Evolutionary conservation across 371 early-diverging fungal genomes (phyloP), one percentile per base, ranked within the genome.

Genomic region (Mortierella sp.): DNA sequence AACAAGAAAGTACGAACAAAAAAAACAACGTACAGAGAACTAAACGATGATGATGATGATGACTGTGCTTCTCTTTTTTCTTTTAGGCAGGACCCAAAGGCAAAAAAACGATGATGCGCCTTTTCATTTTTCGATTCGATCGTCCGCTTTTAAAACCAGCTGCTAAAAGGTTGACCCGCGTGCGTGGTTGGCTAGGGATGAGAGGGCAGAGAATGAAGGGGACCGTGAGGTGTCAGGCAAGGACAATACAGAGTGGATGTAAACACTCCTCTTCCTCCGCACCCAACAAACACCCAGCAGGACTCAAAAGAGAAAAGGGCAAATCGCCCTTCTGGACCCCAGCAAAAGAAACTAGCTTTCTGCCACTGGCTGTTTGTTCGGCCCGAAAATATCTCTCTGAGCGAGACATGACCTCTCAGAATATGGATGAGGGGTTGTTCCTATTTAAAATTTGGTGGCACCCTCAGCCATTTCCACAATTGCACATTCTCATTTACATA

Each of bases 101-200:
- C 48, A 31, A 19, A 16, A 31, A 63, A 63, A 1, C 34, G 4
- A 63, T 63, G 65, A 63, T 63, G 65, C 65, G 65, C 65, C 16
- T 16, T 63, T 63, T 63, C 34, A 19, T 57, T 11, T 26, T 60
- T 31, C 60, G 3, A 14, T 60, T 63, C 65, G 65, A 63, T 63
- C 65, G 65, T 63, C 65, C 31, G 16, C 31, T 65, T 65, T 65
- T 34, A 38, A 38, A 1, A 21, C 1, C 65, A 65, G 65, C 65
- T 65, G 65, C 65, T 65, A 65, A 65, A 63, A 65, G 24, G 65
- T 38, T 65, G 65, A 65, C 65, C 65, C 65, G 65, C 38, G 38
- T 38, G 65, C 34, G 31, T 31, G 60, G 60, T 28, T 60, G 60
- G 60, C 5, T 13, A 11, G 55, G 9, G 55, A 4, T 28, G 10